Evolutionary conservation across 2,329 filamentous ascomycete genomes (phyloP).

Genomic region (Botrytis deweyae): DNA sequence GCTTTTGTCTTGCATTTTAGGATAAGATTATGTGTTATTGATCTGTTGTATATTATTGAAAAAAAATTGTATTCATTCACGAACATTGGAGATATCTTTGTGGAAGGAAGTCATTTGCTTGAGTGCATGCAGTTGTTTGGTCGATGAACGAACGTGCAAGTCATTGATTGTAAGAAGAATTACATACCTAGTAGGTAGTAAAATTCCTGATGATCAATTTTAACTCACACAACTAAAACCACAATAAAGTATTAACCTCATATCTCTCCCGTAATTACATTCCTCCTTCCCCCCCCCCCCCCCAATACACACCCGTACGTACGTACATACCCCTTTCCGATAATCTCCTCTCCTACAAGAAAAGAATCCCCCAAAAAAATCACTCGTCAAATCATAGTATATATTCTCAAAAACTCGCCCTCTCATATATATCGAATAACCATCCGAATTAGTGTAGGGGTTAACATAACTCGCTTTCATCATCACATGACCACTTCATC

Average conservation of each 20-base stretch:
- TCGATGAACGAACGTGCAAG: not conserved
- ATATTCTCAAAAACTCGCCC: rapidly evolving
- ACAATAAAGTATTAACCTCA: not conserved
- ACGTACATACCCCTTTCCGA: not conserved
- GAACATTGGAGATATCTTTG: not conserved
- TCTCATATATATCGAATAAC: rapidly evolving
- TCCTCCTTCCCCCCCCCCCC: not conserved
- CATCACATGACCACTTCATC: rapidly evolving
- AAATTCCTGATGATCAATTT: not conserved
- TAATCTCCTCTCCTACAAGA: not conserved
- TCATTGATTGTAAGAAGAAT: not conserved
- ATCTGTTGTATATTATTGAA: not conserved
- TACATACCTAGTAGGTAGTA: not conserved
- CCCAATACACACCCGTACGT: not conserved
- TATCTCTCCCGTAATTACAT: not conserved
- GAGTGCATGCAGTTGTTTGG: not conserved
- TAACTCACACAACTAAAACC: not conserved
- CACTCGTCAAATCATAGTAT: rapidly evolving
- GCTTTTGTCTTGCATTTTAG: not conserved
- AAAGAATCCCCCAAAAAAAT: too few relatives aligned
- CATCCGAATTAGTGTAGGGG: not conserved
- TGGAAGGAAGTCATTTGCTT: not conserved
- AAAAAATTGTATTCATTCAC: not conserved
- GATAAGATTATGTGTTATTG: too few relatives aligned
- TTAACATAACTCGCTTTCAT: conserved; percentile 1